phyloP scores from a whole-genome alignment of 1,284 basidiomycete species.

The Cutaneotrichosporon sp. region DNA sequence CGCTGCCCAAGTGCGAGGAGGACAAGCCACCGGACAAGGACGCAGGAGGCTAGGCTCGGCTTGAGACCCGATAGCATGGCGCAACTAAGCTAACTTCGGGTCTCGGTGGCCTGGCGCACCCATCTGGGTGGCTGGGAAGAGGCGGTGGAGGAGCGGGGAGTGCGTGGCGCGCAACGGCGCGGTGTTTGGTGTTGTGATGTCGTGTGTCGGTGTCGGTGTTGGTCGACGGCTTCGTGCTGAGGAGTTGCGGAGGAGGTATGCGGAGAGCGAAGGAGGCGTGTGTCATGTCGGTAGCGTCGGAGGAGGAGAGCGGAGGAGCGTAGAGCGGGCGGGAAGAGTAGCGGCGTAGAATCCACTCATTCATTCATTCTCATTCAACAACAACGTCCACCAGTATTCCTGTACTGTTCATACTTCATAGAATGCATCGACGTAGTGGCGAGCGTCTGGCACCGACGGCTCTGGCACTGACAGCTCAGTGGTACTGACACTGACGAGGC shows the following conservation, averaged over 20 bases:
- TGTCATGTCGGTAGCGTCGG: not conserved
- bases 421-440: not conserved
- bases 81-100: not conserved
- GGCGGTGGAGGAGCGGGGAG: constrained; percentile 11
- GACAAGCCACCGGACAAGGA: constrained; percentile 9
- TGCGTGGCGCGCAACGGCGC: constrained; percentile 10
- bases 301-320: not conserved
- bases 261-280: not conserved
- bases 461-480: not conserved
- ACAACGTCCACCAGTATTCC: not conserved
- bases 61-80: not conserved
- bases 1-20: constrained; percentile 13
- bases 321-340: not conserved
- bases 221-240: not conserved
- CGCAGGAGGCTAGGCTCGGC: not conserved
- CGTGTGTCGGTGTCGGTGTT: not conserved
- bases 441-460: too few species aligned
- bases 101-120: not conserved
- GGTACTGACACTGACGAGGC: not conserved
- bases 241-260: not conserved
- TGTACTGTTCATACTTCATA: constrained; percentile 2
- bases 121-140: not conserved
- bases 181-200: not conserved
- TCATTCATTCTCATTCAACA: not conserved
- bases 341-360: not conserved